Percentiles rank a stretch among this genome's conserved stretches.
Evolutionary conservation across 805 yeast species (phyloP).

Genomic region (Starmerella ratchasimensis): DNA sequence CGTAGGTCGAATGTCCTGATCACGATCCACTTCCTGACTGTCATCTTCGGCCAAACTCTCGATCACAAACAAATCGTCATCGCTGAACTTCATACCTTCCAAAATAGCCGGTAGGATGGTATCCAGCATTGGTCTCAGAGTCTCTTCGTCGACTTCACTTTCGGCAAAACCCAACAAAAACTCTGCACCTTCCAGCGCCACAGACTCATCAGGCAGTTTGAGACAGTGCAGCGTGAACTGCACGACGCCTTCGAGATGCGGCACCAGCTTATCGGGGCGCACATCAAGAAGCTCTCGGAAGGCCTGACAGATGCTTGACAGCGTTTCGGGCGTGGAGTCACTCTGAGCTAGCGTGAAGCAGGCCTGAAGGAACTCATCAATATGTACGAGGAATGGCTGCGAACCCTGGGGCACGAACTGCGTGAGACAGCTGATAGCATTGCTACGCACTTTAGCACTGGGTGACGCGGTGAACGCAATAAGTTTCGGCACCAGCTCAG

Average conservation of each 20-base stretch:
- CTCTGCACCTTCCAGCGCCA: conserved; percentile 86
- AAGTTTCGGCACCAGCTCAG: conserved; percentile 46
- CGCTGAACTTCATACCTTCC: conserved; percentile 75
- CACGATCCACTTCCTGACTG: conserved; percentile 63
- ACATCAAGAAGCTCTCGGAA: conserved; percentile 58
- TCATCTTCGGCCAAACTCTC: conserved; percentile 62
- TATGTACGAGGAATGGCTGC: conserved; percentile 46
- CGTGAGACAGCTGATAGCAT: conserved; percentile 57
- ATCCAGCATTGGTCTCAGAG: conserved; percentile 43
- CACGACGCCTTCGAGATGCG: conserved; percentile 77
- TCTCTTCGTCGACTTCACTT: conserved; percentile 40
- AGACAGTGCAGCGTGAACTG: conserved; percentile 72
- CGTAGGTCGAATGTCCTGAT: conserved; percentile 76
- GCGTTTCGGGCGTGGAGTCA: conserved; percentile 44
- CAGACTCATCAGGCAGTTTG: conserved; percentile 50
- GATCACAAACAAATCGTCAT: conserved; percentile 56
- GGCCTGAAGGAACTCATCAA: conserved; percentile 52
- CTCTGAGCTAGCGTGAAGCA: conserved; percentile 54
- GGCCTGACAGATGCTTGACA: conserved; percentile 63
- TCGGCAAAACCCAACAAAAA: conserved; percentile 67
- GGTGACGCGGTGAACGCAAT: conserved; percentile 35
- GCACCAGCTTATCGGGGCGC: conserved; percentile 64
- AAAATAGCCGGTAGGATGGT: conserved; percentile 64
- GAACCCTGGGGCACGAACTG: conserved; percentile 58
- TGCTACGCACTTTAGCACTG: conserved; percentile 38